Evolutionary conservation across 345 rosid genomes (phyloP), one percentile per base, ranked within the genome.

Genomic region (Brassica napus): DNA sequence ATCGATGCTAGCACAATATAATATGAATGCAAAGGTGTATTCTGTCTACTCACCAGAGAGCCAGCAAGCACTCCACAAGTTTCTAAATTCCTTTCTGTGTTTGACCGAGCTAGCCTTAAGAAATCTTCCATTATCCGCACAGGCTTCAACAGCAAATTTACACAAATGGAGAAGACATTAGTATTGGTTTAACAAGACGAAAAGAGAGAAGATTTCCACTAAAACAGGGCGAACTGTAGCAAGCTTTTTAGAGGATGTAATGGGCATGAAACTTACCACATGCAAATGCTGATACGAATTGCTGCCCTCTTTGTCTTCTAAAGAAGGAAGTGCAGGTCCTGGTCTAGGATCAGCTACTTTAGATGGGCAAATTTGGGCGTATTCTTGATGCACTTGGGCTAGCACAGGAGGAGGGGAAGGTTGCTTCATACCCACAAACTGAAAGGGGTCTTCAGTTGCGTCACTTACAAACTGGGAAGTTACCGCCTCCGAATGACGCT

Each of bases 271-370:
- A 85, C 94, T 70, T 83, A 95, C 99, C 64, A 95, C 90, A 81
- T 95, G 98, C 74, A 95, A 81, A 83, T 90, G 90, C 79, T 93
- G 97, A 75, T 83, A 91, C 8, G 96, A 77, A 77, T 81, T 88
- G 62, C 89, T 75, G 83, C 84, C 84, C 14, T 83, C 79, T 61
- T 79, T 68, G 39, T 55, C 90, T 78, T 88, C 88, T 80, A 81
- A 83, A 73, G 86, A 83, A 84, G 88, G 77, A 75, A 89, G 85
- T 73, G 94, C 93, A 63, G 93, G 98, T 78, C 99, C 99, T 77
- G 99, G 99, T 85, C 99, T 91, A 68, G 98, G 99, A 83, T 95
- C 99, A 57, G 99, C 99, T 72, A 95, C 98, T 87, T 82, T 92
- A 49, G 98, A 93, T 47, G 99, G 94, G 79, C 88, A 87, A 55